Conservation (phyloP, 2,329 filamentous ascomycete genomes). For the Lecanicillium sp. region DNA sequence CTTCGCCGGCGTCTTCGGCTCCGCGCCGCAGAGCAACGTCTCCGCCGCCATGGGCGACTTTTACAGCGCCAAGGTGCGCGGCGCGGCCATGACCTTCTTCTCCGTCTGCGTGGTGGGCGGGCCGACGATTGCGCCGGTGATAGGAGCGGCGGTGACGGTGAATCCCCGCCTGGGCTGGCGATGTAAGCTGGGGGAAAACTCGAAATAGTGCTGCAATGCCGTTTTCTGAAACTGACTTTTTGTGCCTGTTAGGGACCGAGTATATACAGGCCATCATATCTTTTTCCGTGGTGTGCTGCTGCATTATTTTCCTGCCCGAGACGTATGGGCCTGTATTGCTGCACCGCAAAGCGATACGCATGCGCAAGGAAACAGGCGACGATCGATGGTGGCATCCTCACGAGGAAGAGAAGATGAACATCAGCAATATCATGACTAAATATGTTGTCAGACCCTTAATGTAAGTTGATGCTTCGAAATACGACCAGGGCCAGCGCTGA, state of each 20-base stretch:
- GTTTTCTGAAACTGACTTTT: no score
- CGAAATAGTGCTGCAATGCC: background rate
- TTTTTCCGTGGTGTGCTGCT: conserved; percentile 42
- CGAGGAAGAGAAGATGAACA: conserved; percentile 36
- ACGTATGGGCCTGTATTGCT: conserved; percentile 48
- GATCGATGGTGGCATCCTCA: conserved; percentile 34
- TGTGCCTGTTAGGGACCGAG: conserved; percentile 36
- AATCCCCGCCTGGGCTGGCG: conserved; percentile 38
- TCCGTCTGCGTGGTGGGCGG: conserved; percentile 53
- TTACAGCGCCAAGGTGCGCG: conserved; percentile 45
- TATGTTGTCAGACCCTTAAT: conserved; percentile 30
- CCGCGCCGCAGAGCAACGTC: conserved; percentile 54
- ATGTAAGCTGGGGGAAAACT: conserved; percentile 17
- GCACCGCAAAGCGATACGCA: conserved; percentile 45
- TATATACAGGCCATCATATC: conserved; percentile 52
- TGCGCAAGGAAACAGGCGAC: conserved; percentile 44
- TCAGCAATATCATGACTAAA: conserved; percentile 41
- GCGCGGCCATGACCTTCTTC: conserved; percentile 56
- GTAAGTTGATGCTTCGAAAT: background rate
- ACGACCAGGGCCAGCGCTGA: background rate
- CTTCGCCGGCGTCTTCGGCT: conserved; percentile 56
- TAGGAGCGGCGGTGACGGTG: conserved; percentile 30
- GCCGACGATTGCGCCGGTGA: conserved; percentile 41
- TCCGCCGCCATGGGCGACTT: conserved; percentile 57
- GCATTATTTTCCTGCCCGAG: conserved; percentile 51